Conservation (phyloP, 2,329 filamentous ascomycete genomes). For the Colletotrichum limetticola region DNA sequence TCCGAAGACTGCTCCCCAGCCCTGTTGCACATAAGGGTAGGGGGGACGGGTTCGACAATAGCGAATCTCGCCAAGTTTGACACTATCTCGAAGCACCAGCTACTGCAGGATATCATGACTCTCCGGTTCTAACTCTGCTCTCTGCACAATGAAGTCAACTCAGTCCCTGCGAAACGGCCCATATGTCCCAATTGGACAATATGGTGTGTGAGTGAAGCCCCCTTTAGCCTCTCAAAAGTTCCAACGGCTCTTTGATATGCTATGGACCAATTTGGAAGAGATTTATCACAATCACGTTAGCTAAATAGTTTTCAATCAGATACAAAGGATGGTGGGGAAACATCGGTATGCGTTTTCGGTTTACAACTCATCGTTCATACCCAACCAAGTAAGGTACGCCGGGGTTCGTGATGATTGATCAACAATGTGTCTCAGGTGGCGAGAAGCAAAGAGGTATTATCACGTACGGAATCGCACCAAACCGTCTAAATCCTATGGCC, state of each 20-base stretch:
- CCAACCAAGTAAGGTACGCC: no score
- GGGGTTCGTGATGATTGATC: neutral
- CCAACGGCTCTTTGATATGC: no score
- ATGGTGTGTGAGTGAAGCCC: neutral
- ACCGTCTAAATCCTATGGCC: conserved; percentile 89
- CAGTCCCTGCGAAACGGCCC: neutral
- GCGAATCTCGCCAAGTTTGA: no score
- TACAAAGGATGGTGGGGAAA: conserved; percentile 6
- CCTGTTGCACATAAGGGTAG: no score
- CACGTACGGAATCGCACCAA: conserved; percentile 81
- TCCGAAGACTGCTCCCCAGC: no score
- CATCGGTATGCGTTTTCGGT: neutral
- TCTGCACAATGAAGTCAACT: neutral
- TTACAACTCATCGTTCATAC: neutral
- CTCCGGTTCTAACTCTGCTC: no score
- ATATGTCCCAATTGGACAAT: neutral
- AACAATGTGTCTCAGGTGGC: conserved; percentile 53
- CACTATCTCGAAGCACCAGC: no score
- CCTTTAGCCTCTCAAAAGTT: no score
- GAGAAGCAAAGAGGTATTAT: conserved; percentile 71
- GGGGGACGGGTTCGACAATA: no score
- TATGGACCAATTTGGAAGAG: no score
- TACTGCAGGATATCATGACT: no score
- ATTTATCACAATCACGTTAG: no score
- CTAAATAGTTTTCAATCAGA: neutral